Evolutionary conservation across 2,329 filamentous ascomycete genomes (phyloP).

Genomic region (Aspergillus japonicus): DNA sequence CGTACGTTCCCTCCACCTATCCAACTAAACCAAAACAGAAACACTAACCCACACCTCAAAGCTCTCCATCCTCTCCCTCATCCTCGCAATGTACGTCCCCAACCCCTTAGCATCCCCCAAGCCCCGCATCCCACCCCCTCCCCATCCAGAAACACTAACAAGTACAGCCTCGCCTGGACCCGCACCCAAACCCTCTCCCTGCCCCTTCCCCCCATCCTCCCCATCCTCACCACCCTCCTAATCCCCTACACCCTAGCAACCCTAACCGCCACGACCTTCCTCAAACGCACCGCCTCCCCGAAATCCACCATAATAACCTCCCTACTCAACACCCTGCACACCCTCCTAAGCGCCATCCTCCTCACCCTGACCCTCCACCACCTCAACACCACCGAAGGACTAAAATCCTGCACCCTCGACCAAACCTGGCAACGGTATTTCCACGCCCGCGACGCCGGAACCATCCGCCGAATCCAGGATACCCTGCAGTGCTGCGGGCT

Average conservation of each 20-base stretch:
- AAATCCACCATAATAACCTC: not conserved
- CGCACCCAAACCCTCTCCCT: conserved; percentile 16
- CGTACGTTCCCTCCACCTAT: not conserved
- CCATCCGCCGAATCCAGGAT: conserved; percentile 36
- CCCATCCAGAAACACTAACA: not conserved
- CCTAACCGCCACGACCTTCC: conserved; percentile 6
- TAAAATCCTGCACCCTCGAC: conserved; percentile 31
- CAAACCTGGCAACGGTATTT: conserved; percentile 34
- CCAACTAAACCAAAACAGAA: too few relatives aligned
- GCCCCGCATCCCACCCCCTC: too few relatives aligned
- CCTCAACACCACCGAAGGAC: conserved; percentile 23
- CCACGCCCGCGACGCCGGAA: conserved; percentile 28
- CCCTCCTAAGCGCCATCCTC: conserved; percentile 28
- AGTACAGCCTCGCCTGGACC: conserved; percentile 29
- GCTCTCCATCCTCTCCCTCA: not conserved
- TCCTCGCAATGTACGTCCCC: conserved; percentile 6
- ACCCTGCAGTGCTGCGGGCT: conserved; percentile 36
- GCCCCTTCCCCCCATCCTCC: conserved; percentile 28
- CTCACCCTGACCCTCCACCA: conserved; percentile 32
- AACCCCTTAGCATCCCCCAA: too few relatives aligned
- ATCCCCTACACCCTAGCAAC: conserved; percentile 11
- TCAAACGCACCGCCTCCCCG: conserved; percentile 1
- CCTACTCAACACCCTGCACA: conserved; percentile 23
- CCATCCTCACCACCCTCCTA: conserved; percentile 24
- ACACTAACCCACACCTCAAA: not conserved